These are phyloP conservation scores for Colletotrichum nymphaeae DNA, from an alignment of 2,329 filamentous ascomycete species.

Conservation along the genomic window DNA sequence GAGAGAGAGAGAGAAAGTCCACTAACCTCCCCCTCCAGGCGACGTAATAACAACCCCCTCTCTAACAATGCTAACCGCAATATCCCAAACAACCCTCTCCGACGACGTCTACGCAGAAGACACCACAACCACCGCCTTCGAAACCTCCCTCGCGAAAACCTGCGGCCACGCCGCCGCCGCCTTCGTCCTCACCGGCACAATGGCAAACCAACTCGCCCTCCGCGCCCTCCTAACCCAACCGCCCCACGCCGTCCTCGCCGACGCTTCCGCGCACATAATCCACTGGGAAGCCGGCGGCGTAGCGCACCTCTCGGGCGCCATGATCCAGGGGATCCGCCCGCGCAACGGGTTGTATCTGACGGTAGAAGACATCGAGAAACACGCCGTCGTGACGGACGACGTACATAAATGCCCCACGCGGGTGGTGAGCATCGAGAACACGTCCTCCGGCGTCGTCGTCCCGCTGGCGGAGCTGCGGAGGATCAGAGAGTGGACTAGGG, in stretches of 20 bases:
- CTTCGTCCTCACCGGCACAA: conserved; percentile 82
- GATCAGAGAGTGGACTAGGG: conserved; percentile 73
- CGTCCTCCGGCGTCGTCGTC: conserved; percentile 70
- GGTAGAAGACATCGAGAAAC: conserved; percentile 51
- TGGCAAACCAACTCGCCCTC: conserved; percentile 84
- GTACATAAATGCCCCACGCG: conserved; percentile 54
- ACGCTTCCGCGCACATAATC: conserved; percentile 76
- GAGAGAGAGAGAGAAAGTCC: too few relatives aligned
- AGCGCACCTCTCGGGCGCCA: conserved; percentile 72
- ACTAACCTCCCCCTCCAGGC: conserved; percentile 48
- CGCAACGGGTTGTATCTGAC: conserved; percentile 53
- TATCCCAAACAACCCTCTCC: conserved; percentile 75
- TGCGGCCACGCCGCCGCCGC: conserved; percentile 72
- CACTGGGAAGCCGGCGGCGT: conserved; percentile 68
- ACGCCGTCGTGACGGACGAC: conserved; percentile 53
- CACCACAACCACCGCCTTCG: conserved; percentile 74
- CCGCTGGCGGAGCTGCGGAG: conserved; percentile 72
- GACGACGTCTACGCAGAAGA: conserved; percentile 84
- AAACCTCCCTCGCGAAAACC: conserved; percentile 62
- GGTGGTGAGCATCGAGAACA: conserved; percentile 56
- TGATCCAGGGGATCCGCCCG: conserved; percentile 60
- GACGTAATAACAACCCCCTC: conserved; percentile 79
- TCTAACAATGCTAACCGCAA: conserved; percentile 76
- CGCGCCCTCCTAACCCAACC: conserved; percentile 77
- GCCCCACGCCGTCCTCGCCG: conserved; percentile 77